These are phyloP conservation scores for Pyrenula aspistea DNA, from an alignment of 495 filamentous ascomycete genomes.

Conservation along the genomic window DNA sequence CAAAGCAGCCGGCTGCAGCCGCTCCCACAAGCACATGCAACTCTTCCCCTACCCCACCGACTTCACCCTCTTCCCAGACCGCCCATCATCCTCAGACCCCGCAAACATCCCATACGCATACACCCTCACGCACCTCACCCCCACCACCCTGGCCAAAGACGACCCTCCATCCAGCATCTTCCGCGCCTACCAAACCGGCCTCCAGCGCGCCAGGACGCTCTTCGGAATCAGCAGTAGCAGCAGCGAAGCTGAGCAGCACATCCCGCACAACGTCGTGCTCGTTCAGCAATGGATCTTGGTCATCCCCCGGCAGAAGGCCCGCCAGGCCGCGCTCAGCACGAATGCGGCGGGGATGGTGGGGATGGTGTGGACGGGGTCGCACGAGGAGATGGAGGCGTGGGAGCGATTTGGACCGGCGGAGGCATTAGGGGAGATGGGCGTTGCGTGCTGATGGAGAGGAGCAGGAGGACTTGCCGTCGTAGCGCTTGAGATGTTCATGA, in stretches of 20 bases:
- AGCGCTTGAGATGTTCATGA: too few species aligned
- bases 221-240: slow-evolving; percentile 4
- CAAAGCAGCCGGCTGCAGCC: slow-evolving; percentile 21
- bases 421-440: too few species aligned
- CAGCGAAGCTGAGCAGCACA: too few species aligned
- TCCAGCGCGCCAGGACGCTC: slow-evolving; percentile 12
- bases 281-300: slow-evolving; percentile 26
- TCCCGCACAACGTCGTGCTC: slow-evolving; percentile 29
- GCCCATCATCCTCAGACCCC: too few species aligned
- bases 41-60: slow-evolving; percentile 15
- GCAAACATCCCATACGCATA: neutral
- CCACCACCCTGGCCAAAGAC: slow-evolving; percentile 7
- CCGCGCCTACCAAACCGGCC: slow-evolving; percentile 12
- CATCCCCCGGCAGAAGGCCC: slow-evolving; percentile 17
- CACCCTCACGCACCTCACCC: neutral
- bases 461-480: too few species aligned
- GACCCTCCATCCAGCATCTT: slow-evolving; percentile 5
- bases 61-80: slow-evolving; percentile 8
- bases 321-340: slow-evolving; percentile 13
- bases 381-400: slow-evolving; percentile 21
- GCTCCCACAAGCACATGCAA: slow-evolving; percentile 33
- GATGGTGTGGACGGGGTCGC: slow-evolving; percentile 19
- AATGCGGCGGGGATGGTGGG: slow-evolving; percentile 30
- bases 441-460: too few species aligned
- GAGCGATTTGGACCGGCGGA: slow-evolving; percentile 11